These are phyloP conservation scores for Suillus variegatus DNA, from an alignment of 768 basidiomycete genomes.

Conservation along the genomic window DNA sequence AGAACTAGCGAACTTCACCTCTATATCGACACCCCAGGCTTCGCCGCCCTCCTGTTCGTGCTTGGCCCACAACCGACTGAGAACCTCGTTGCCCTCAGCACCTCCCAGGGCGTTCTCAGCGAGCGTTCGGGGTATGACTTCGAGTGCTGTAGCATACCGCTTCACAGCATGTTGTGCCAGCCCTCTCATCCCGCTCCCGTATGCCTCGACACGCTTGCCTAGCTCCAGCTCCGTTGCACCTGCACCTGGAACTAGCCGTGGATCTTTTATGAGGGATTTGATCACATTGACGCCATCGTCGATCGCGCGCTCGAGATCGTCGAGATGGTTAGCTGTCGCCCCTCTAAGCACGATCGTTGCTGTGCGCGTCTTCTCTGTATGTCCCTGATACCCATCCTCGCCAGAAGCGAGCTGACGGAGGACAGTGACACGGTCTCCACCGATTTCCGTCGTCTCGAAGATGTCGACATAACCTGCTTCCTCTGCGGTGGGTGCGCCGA, in stretches of 20 bases:
- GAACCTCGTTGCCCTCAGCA: conserved; percentile 90
- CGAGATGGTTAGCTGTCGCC: conserved; percentile 90
- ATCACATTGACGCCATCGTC: conserved; percentile 98
- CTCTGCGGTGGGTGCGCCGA: conserved; percentile 95
- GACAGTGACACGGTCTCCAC: conserved; percentile 97
- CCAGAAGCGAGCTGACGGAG: conserved; percentile 78
- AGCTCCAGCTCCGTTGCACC: conserved; percentile 95
- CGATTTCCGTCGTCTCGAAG: conserved; percentile 94
- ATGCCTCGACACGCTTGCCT: conserved; percentile 79
- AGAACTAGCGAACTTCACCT: conserved; percentile 45
- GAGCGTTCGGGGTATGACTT: conserved; percentile 88
- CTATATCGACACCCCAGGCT: conserved; percentile 85
- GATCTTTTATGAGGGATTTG: conserved; percentile 88
- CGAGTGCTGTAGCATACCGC: conserved; percentile 85
- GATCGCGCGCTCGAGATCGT: conserved; percentile 94
- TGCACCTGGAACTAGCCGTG: conserved; percentile 88
- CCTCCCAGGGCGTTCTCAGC: conserved; percentile 95
- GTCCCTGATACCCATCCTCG: conserved; percentile 59
- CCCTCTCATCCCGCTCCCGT: conserved; percentile 87
- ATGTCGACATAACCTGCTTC: conserved; percentile 94
- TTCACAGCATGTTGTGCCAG: conserved; percentile 93
- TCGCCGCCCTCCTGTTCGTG: conserved; percentile 78
- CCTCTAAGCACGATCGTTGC: conserved; percentile 95
- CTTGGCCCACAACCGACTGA: conserved; percentile 87
- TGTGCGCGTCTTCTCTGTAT: conserved; percentile 77